A percentile compares a stretch with the other conserved stretches of the same genome.
Evolutionary conservation across 164 flowering plant genomes (phyloP).

Genomic region (Saururus chinensis): DNA sequence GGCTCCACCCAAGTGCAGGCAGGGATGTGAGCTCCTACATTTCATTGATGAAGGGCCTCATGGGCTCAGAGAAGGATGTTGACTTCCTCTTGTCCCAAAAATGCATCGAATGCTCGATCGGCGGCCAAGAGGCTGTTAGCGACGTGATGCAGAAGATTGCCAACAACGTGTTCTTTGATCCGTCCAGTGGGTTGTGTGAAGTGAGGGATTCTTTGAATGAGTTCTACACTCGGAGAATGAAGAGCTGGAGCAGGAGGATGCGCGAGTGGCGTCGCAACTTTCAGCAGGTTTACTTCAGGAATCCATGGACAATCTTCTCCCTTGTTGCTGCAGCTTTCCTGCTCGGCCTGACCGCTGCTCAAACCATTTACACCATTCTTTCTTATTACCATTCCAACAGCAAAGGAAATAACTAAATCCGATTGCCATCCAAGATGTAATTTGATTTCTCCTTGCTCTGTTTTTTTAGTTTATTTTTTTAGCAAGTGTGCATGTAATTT

Average conservation of each 20-base stretch:
- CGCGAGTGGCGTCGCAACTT: constrained; percentile 5
- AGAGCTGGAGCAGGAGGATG: constrained; percentile 2
- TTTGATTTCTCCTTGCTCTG: too few species aligned
- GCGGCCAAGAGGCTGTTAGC: background rate
- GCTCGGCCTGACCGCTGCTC: background rate
- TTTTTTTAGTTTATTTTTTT: too few species aligned
- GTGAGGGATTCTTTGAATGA: background rate
- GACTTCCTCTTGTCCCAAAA: background rate
- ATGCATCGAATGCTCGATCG: background rate
- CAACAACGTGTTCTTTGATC: constrained; percentile 4
- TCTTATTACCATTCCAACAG: constrained; percentile 2
- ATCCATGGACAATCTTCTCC: constrained; percentile 3
- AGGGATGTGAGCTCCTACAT: constrained; percentile 4
- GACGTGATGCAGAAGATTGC: background rate
- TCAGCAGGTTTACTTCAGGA: constrained; percentile 1
- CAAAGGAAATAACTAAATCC: background rate
- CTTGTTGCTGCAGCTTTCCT: constrained; percentile 3
- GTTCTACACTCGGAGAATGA: background rate
- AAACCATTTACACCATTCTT: constrained; percentile 1
- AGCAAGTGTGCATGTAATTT: too few species aligned
- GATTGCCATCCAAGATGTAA: background rate
- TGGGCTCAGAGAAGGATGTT: constrained; percentile 4
- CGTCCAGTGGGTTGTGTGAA: background rate
- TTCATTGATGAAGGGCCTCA: constrained; percentile 2
- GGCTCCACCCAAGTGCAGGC: constrained; percentile 2